Base-by-base conservation (phyloP, 345 rosid genomes). In the Brassica napus region DNA sequence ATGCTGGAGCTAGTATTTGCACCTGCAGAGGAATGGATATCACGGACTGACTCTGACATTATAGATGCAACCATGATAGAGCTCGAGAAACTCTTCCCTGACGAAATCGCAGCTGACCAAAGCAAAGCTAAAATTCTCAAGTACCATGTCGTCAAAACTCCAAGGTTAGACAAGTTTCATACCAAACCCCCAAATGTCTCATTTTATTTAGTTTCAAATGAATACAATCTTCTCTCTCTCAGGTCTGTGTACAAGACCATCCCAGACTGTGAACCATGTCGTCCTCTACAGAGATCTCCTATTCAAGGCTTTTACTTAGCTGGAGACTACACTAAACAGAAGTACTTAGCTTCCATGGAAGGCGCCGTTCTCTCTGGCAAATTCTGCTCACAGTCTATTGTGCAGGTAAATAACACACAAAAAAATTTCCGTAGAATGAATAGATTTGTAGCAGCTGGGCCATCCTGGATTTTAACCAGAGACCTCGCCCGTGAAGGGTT, bases 291-390 rank as follows among this genome's bases (percentile, higher is more conserved):
- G 78, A 91, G 93, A 87, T 92, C 99, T 65, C 96, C 96, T 2
- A 71, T 95, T 32, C 77, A 90, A 74, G 97, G 97, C 21, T 95
- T 92, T 84, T 95, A 95, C 84, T 78, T 90, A 80, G 91, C 98
- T 44, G 98, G 98, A 69, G 98, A 95, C 64, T 92, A 92, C 87
- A 94, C 99, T 58, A 92, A 92, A 81, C 98, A 92, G 73, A 95
- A 95, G 85, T 95, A 95, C 84, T 75, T 95, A 84, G 97, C 99
- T 81, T 95, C 98, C 16, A 95, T 95, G 97, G 98, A 95, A 84
- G 99, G 98, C 5, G 99, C 97, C 8, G 89, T 95, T 69, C 92
- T 95, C 69, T 95, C 97, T 0, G 98, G 99, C 65, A 95, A 95
- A 91, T 75, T 91, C 80, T 91, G 98, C 82, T 92, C 96, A 15